Evolutionary conservation across 2,329 filamentous ascomycete genomes (phyloP).

Genomic region (Penicillium brasilianum): DNA sequence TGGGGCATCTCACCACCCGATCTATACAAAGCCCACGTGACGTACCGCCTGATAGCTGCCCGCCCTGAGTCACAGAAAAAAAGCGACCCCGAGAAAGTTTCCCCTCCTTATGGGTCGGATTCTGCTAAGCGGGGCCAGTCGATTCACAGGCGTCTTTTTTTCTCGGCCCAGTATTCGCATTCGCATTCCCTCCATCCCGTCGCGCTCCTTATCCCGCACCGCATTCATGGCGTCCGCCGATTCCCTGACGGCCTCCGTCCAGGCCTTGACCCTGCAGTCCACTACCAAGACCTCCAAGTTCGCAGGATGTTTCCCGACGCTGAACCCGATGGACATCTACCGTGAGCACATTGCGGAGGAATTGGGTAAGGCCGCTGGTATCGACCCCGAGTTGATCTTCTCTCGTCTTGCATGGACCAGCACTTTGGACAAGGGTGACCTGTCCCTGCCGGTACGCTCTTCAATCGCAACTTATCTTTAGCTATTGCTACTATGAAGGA

Average conservation of each 20-base stretch:
- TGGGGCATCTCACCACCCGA: not conserved
- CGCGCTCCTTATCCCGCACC: conserved; percentile 25
- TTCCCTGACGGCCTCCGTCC: conserved; percentile 42
- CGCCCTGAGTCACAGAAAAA: conserved; percentile 36
- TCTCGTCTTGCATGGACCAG: conserved; percentile 51
- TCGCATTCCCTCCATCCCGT: conserved; percentile 16
- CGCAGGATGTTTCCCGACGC: conserved; percentile 48
- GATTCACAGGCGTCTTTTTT: conserved; percentile 41
- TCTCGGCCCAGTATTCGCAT: conserved; percentile 23
- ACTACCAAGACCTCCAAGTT: conserved; percentile 47
- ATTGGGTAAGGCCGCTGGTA: conserved; percentile 43
- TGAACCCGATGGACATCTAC: conserved; percentile 55
- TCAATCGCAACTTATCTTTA: not conserved
- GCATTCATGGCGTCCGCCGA: conserved; percentile 43
- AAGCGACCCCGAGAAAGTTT: conserved; percentile 28
- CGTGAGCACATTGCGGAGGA: conserved; percentile 52
- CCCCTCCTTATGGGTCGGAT: conserved; percentile 46
- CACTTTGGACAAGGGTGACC: conserved; percentile 54
- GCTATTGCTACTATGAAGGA: not conserved
- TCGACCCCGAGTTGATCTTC: conserved; percentile 49
- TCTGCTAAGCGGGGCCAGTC: conserved; percentile 47
- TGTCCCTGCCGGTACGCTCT: conserved; percentile 48
- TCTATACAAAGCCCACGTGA: conserved; percentile 17
- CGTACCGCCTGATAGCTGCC: conserved; percentile 40
- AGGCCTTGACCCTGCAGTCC: conserved; percentile 48